Percentiles rank a stretch among this genome's conserved stretches.
phyloP scores from a whole-genome alignment of 75 land plant species.

The Selaginella moellendorffii region DNA sequence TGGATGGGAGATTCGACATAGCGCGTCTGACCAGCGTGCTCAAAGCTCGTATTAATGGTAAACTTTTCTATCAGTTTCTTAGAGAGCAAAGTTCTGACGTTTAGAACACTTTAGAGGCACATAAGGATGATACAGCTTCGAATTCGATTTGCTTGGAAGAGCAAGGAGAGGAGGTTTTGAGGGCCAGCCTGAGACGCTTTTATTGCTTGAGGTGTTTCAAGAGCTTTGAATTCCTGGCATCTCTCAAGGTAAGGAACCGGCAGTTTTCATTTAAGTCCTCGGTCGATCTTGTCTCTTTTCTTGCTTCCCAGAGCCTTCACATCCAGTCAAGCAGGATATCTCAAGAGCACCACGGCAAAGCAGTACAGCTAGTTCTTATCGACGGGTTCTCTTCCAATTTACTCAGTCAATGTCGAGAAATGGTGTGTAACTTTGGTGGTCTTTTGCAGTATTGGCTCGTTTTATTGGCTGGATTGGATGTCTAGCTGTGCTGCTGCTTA shows the following conservation, averaged over 20 bases:
- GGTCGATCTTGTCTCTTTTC: too few species aligned
- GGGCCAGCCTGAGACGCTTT: background rate
- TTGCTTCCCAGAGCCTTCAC: background rate
- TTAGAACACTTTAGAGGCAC: background rate
- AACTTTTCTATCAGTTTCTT: background rate
- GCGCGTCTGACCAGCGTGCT: background rate
- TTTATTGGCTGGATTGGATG: background rate
- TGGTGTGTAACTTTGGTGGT: too few species aligned
- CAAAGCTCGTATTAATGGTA: background rate
- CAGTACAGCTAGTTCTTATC: background rate
- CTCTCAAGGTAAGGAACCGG: background rate
- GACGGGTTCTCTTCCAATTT: too few species aligned
- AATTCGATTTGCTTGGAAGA: background rate
- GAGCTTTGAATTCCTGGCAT: background rate
- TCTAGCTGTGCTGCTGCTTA: background rate
- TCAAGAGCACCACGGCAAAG: background rate
- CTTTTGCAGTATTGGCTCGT: background rate
- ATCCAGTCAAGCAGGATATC: background rate
- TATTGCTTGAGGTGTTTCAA: background rate
- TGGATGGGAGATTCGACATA: background rate
- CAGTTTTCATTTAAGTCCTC: too few species aligned
- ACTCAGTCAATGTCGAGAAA: too few species aligned
- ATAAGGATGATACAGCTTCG: background rate
- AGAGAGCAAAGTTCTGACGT: background rate
- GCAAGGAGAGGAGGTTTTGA: background rate